Conservation (phyloP, 1,139 yeast genomes). For the Debaryomycetaceae sp. region DNA sequence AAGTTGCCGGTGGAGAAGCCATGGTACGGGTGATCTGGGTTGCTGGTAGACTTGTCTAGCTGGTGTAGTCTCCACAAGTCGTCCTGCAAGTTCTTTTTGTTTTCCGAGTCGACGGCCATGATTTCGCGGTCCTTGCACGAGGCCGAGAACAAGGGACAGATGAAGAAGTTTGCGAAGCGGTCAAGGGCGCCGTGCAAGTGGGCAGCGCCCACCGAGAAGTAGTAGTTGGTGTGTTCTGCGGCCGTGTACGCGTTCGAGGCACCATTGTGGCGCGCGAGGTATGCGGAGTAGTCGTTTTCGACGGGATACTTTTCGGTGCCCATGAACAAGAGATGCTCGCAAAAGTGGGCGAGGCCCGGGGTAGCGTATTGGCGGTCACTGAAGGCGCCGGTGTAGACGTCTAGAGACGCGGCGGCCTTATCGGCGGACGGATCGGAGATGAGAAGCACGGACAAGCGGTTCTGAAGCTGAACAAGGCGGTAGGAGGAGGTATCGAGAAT, state of each 20-base stretch:
- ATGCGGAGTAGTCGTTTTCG: slow-evolving; percentile 81
- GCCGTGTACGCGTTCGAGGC: slow-evolving; percentile 80
- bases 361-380: slow-evolving; percentile 59
- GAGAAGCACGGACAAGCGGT: slow-evolving; percentile 61
- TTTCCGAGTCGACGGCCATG: slow-evolving; percentile 91
- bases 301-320: slow-evolving; percentile 90
- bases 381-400: slow-evolving; percentile 84
- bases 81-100: slow-evolving; percentile 84
- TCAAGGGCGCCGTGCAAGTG: slow-evolving; percentile 81
- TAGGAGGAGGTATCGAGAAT: slow-evolving; percentile 68
- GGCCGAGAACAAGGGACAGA: slow-evolving; percentile 69
- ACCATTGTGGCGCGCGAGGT: slow-evolving; percentile 59
- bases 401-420: slow-evolving; percentile 86
- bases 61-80: slow-evolving; percentile 87
- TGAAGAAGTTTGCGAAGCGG: slow-evolving; percentile 86
- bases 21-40: slow-evolving; percentile 60
- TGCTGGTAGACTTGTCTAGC: slow-evolving; percentile 64
- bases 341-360: slow-evolving; percentile 91
- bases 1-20: slow-evolving; percentile 71
- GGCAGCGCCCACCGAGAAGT: slow-evolving; percentile 71
- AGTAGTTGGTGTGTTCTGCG: slow-evolving; percentile 82
- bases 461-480: slow-evolving; percentile 50
- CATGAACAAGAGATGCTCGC: slow-evolving; percentile 92
- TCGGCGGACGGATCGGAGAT: slow-evolving; percentile 83
- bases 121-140: slow-evolving; percentile 86